Evolutionary conservation across 768 basidiomycete genomes (phyloP).

Genomic region (Amanita rimosa): DNA sequence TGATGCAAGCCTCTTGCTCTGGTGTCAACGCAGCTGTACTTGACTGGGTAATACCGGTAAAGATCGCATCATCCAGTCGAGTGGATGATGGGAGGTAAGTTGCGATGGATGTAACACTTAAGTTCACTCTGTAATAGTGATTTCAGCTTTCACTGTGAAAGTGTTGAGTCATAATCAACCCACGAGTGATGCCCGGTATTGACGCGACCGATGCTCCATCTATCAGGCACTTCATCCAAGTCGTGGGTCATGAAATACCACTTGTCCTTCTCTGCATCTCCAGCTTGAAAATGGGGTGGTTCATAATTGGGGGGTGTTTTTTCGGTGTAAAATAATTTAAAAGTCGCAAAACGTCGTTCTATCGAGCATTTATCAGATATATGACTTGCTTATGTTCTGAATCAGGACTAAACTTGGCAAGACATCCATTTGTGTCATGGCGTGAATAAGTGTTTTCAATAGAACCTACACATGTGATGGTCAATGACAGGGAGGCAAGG

Average conservation of each 20-base stretch:
- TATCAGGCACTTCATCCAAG: slow-evolving; percentile 62
- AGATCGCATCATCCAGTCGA: slow-evolving; percentile 46
- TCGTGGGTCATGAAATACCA: slow-evolving; percentile 80
- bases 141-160: neutral
- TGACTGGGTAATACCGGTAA: slow-evolving; percentile 33
- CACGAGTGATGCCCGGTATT: slow-evolving; percentile 70
- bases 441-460: slow-evolving; percentile 66
- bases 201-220: slow-evolving; percentile 54
- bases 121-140: slow-evolving; percentile 38
- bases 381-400: neutral
- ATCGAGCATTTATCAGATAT: slow-evolving; percentile 3
- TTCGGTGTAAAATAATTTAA: slow-evolving; percentile 80
- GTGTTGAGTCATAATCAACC: neutral
- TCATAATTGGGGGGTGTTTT: slow-evolving; percentile 75
- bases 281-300: slow-evolving; percentile 68
- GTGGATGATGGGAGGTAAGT: slow-evolving; percentile 56
- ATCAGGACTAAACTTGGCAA: slow-evolving; percentile 49
- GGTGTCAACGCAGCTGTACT: slow-evolving; percentile 34
- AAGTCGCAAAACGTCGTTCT: slow-evolving; percentile 80
- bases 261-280: slow-evolving; percentile 58
- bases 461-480: slow-evolving; percentile 34
- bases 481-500: neutral
- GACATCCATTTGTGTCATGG: slow-evolving; percentile 71
- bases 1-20: slow-evolving; percentile 41
- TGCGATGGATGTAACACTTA: slow-evolving; percentile 65